A percentile compares a stretch with the other conserved stretches of the same genome.
phyloP scores from a whole-genome alignment of 1,284 basidiomycete species.

The Ganoderma resinaceum region DNA sequence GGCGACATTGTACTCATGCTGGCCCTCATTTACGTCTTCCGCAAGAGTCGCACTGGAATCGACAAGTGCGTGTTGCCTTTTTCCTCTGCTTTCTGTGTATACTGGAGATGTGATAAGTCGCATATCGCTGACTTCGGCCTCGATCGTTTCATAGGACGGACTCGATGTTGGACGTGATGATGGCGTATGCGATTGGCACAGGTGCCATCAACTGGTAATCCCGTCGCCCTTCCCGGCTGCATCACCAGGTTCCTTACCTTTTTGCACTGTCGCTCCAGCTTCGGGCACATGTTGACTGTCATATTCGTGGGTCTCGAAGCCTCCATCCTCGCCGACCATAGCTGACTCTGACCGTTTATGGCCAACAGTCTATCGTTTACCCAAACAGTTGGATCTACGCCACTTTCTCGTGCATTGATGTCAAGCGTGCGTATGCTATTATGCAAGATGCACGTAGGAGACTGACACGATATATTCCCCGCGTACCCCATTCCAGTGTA shows the following conservation, averaged over 20 bases:
- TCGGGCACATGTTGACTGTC: slow-evolving; percentile 17
- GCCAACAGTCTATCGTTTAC: slow-evolving; percentile 7
- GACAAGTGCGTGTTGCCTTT: background rate
- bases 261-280: background rate
- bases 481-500: too few species aligned
- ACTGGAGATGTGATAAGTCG: too few species aligned
- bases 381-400: slow-evolving; percentile 20
- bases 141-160: slow-evolving; percentile 10
- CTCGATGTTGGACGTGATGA: slow-evolving; percentile 12
- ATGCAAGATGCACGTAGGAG: too few species aligned
- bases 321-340: background rate
- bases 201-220: slow-evolving; percentile 14
- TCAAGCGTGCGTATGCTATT: slow-evolving; percentile 11
- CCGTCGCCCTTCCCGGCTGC: background rate
- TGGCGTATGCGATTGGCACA: slow-evolving; percentile 15
- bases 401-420: slow-evolving; percentile 12
- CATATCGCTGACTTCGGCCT: too few species aligned
- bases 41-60: slow-evolving; percentile 14
- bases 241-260: too few species aligned
- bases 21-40: slow-evolving; percentile 16
- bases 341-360: too few species aligned
- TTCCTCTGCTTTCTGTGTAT: background rate
- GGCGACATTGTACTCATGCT: slow-evolving; percentile 17
- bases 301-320: slow-evolving; percentile 12
- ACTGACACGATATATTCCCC: too few species aligned